phyloP scores from a whole-genome alignment of 305 asterid genomes.

The Plantago rigida region DNA sequence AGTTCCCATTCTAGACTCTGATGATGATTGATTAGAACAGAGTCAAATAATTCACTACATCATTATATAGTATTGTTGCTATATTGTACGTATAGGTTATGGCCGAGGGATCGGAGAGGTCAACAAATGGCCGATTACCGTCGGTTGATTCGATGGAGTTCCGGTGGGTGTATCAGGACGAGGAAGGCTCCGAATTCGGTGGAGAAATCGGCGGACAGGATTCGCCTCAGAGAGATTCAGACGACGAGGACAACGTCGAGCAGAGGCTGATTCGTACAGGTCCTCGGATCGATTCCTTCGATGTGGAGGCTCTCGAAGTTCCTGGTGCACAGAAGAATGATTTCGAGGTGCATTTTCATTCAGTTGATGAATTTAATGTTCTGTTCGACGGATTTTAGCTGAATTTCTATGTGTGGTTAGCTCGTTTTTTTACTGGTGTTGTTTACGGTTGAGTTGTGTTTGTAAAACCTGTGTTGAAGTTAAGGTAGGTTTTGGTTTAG shows the following conservation, averaged over 20 bases:
- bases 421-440: too few relatives aligned
- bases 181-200: conserved; percentile 37
- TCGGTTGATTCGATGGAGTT: conserved; percentile 85
- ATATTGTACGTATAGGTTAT: conserved; percentile 6
- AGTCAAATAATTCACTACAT: too few relatives aligned
- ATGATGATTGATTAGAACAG: background rate
- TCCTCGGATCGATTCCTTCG: conserved; percentile 87
- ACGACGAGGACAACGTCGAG: conserved; percentile 67
- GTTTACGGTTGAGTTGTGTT: too few relatives aligned
- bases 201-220: conserved; percentile 39
- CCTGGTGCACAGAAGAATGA: conserved; percentile 77
- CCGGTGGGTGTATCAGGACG: conserved; percentile 93
- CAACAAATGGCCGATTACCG: conserved; percentile 45
- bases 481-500: too few relatives aligned
- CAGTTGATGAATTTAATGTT: too few relatives aligned
- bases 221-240: conserved; percentile 54
- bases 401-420: too few relatives aligned
- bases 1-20: too few relatives aligned
- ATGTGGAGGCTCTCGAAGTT: conserved; percentile 88
- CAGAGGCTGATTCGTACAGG: conserved; percentile 91
- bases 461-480: too few relatives aligned
- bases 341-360: conserved; percentile 45
- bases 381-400: too few relatives aligned
- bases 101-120: conserved; percentile 79
- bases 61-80: too few relatives aligned